Conservation (phyloP, 108 stramenopile species). For the Nitzschia palea region DNA sequence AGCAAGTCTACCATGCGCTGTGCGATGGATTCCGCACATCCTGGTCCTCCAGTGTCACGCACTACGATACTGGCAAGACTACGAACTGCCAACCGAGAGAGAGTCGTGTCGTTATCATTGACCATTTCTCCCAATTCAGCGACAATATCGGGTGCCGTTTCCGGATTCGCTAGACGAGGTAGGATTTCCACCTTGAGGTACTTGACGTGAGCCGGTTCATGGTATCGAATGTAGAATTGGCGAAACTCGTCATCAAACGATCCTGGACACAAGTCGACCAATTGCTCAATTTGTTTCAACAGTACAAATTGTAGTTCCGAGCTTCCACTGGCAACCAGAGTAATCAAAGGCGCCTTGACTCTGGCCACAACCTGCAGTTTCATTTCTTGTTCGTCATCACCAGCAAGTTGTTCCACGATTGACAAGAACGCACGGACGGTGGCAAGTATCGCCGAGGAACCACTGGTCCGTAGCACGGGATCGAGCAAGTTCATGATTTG, state of each 20-base stretch:
- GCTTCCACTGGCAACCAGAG: constrained; percentile 83
- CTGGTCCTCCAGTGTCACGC: constrained; percentile 75
- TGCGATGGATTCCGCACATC: constrained; percentile 83
- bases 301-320: constrained; percentile 89
- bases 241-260: constrained; percentile 97
- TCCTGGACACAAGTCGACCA: constrained; percentile 91
- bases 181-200: constrained; percentile 92
- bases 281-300: constrained; percentile 90
- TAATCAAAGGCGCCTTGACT: constrained; percentile 94
- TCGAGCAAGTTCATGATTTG: constrained; percentile 99
- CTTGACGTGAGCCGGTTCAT: constrained; percentile 95
- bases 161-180: constrained; percentile 86
- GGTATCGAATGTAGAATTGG: constrained; percentile 95
- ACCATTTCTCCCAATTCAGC: constrained; percentile 95
- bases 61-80: constrained; percentile 91
- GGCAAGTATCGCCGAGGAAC: constrained; percentile 94
- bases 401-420: constrained; percentile 83
- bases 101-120: constrained; percentile 68
- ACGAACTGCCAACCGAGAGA: constrained; percentile 86
- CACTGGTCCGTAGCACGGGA: constrained; percentile 92
- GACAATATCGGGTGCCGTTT: constrained; percentile 92
- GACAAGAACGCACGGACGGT: constrained; percentile 93
- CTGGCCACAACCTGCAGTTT: constrained; percentile 88
- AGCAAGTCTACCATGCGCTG: constrained; percentile 90
- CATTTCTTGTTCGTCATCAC: constrained; percentile 57